Evolutionary conservation across 1,284 basidiomycete genomes (phyloP).

Genomic region (Rhodotorula glutinis): DNA sequence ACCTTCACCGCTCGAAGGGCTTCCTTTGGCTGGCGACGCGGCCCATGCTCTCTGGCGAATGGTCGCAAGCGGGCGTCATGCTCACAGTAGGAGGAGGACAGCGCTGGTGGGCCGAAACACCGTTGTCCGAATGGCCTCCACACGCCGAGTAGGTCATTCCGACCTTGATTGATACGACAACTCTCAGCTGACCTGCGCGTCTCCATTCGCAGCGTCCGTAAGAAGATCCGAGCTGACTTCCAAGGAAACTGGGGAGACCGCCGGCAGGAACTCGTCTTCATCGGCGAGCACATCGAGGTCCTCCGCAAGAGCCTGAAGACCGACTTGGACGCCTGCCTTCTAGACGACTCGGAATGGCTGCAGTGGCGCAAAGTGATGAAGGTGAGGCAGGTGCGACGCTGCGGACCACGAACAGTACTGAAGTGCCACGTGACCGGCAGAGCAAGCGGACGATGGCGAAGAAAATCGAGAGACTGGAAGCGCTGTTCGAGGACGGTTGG

Average conservation of each 20-base stretch:
- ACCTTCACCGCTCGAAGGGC: constrained; percentile 52
- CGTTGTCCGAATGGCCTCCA: constrained; percentile 49
- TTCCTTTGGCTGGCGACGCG: constrained; percentile 52
- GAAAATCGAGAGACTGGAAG: constrained; percentile 46
- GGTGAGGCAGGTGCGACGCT: background rate
- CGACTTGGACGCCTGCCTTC: constrained; percentile 48
- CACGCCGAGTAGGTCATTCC: constrained; percentile 44
- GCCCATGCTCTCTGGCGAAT: constrained; percentile 50
- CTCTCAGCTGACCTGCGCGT: no score
- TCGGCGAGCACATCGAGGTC: constrained; percentile 47
- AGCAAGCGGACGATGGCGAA: constrained; percentile 31
- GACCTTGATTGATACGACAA: no score
- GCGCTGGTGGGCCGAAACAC: constrained; percentile 51
- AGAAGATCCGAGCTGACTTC: constrained; percentile 51
- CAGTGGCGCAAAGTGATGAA: constrained; percentile 51
- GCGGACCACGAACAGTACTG: background rate
- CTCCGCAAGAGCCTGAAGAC: constrained; percentile 46
- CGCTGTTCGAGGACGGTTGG: constrained; percentile 47
- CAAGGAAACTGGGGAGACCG: constrained; percentile 52
- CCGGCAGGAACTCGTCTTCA: constrained; percentile 51
- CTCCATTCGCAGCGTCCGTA: constrained; percentile 44
- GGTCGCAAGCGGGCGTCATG: constrained; percentile 53
- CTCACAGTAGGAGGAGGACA: constrained; percentile 50
- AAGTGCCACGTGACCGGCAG: background rate
- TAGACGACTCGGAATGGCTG: constrained; percentile 51